Evolutionary conservation across 2,329 filamentous ascomycete species (phyloP).

Genomic region (Plenodomus biglobosus): DNA sequence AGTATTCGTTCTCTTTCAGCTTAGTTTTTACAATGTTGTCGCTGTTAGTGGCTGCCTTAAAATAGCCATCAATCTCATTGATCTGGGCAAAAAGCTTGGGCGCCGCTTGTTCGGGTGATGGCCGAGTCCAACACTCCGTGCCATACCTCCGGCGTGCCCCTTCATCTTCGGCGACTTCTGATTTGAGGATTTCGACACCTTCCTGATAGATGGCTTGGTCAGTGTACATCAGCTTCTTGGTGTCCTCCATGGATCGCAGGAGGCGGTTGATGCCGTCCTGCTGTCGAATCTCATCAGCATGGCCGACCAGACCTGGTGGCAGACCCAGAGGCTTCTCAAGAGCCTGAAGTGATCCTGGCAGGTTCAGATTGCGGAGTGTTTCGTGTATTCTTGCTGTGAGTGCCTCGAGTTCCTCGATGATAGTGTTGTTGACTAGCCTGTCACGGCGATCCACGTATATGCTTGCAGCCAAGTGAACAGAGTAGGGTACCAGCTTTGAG

Average conservation of each 20-base stretch:
- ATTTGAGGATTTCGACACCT: slow-evolving; percentile 72
- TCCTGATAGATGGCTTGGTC: slow-evolving; percentile 81
- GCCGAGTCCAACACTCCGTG: slow-evolving; percentile 79
- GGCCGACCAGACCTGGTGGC: slow-evolving; percentile 79
- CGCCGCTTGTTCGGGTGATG: slow-evolving; percentile 68
- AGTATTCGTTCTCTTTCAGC: slow-evolving; percentile 71
- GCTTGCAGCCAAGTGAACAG: slow-evolving; percentile 89
- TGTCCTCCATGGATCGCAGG: slow-evolving; percentile 80
- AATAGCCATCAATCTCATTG: slow-evolving; percentile 81
- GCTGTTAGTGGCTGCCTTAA: slow-evolving; percentile 68
- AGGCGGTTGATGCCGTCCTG: slow-evolving; percentile 80
- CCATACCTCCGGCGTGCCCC: slow-evolving; percentile 75
- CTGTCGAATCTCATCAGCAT: slow-evolving; percentile 91
- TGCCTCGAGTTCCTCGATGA: slow-evolving; percentile 80
- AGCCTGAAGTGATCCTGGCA: slow-evolving; percentile 90
- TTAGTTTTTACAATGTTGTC: slow-evolving; percentile 76
- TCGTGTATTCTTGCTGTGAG: slow-evolving; percentile 80
- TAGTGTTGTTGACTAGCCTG: slow-evolving; percentile 82
- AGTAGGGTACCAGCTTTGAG: slow-evolving; percentile 88
- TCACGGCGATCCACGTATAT: slow-evolving; percentile 94
- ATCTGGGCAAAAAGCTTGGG: slow-evolving; percentile 73
- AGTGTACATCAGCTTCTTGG: slow-evolving; percentile 80
- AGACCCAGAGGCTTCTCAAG: slow-evolving; percentile 91
- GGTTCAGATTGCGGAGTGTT: slow-evolving; percentile 75
- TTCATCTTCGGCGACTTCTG: slow-evolving; percentile 83